Evolutionary conservation across 768 basidiomycete genomes (phyloP), one percentile per base, ranked within the genome.

Genomic region (Auricularia cornea): DNA sequence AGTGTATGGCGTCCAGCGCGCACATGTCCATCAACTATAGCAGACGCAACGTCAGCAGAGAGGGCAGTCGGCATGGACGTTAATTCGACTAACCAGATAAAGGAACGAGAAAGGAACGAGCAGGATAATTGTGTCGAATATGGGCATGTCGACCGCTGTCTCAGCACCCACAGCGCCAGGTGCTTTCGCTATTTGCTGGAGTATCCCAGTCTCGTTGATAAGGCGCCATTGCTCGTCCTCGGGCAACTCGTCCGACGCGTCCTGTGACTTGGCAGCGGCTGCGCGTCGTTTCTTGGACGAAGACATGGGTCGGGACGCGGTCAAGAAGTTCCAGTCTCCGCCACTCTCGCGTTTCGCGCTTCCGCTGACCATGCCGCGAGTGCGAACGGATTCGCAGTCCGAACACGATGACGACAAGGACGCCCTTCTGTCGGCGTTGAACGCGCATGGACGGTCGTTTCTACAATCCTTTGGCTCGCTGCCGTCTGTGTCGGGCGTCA

Each of bases 151-250:
- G 6, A 62, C 63, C 2, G 66, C 16, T 32, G 35, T 3, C 23
- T 59, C 31, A n/a, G 64, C 59, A 26, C 31, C 61, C 12, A 8
- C 10, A 30, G 59, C 23, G 26, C 59, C 23, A 8, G 31, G 30
- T 8, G 23, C n/a, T n/a, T n/a, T 60, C 16, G 66, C 59, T 6
- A 70, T 44, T 51, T 70, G 65, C 62, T 71, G 61, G 32, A 78
- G 68, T 18, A 78, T 67, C 20, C 88, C 88, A 16, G 84, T 81
- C 65, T 90, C 78, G 11, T 83, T 81, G 67, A 92, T 81, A 40
- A 92, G 73, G 14, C 89, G 83, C 88, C 86, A 87, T 79, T 92
- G 84, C 71, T 92, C 90, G 1, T 87, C 84, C 70, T 89, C 84
- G 3, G 88, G 71, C 40, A 92, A 84, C 40, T 86, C 80, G 52